Base-by-base conservation (phyloP, 768 basidiomycete genomes). In the Podaxis pistillaris region DNA sequence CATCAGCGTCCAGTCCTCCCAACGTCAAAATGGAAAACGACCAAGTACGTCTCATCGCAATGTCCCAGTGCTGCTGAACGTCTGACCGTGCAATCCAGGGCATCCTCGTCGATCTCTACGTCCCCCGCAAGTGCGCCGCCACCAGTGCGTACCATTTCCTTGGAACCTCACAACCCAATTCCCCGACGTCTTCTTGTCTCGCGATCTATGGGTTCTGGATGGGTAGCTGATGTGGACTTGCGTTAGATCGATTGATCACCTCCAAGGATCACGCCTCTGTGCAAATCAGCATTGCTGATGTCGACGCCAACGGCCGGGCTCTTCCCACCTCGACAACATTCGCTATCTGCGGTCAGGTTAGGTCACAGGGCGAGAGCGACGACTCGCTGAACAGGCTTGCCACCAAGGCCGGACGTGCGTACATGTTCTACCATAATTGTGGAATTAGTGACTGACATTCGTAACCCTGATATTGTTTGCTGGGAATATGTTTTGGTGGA, bases 201-300 rank as follows among this genome's bases (percentile, higher is more conserved):
- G 44, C 44, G 0, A 50, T 50, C 12, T 22, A 13, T 28, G 9
- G 24, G 11, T 56, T n/a, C 41, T 26, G 55, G 19, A 50, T n/a
- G 19, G 46, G 64, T 33, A 28, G 13, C 26, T 53, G 58, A 60
- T n/a, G n/a, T 28, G 38, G 40, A 30, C 53, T 24, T 7, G 26
- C 13, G 37, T 51, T 63, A 97, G 95, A 96, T 87, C 94, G 96
- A 69, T 83, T 99, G 73, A 98, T 99, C 81, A 98, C 91, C 67
- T 93, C 96, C 70, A 98, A 98, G 82, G 97, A 99, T 80, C 94
- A 98, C 75, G 96, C 97, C 38, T 97, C 96, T 36, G 95, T 99
- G 73, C 97, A 99, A 76, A 89, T 99, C 77, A 91, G 88, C 78
- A 83, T 99, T 69, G 91, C 84, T 64, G 96, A 98, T 71, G 97